These are phyloP conservation scores for Agrocybe pediades DNA, from an alignment of 768 basidiomycete species.

Conservation along the genomic window DNA sequence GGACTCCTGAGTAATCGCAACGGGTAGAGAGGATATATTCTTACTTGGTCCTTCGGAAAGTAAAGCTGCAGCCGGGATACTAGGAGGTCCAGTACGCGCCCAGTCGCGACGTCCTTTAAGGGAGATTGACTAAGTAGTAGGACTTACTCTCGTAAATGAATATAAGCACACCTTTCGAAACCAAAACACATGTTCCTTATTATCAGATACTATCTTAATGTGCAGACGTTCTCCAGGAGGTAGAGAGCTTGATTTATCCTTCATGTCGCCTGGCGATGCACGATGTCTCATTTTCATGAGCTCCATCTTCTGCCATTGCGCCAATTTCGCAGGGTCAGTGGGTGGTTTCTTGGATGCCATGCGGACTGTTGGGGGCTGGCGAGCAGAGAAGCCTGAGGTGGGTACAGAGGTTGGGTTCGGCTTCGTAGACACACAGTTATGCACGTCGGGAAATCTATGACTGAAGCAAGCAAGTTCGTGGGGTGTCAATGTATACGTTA, in stretches of 20 bases:
- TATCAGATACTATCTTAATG: conserved; percentile 42
- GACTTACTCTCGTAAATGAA: background rate
- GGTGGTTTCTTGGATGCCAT: conserved; percentile 35
- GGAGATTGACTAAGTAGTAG: background rate
- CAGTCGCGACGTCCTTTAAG: conserved; percentile 53
- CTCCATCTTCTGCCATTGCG: conserved; percentile 57
- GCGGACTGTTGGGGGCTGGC: background rate
- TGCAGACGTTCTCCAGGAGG: conserved; percentile 61
- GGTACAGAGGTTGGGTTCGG: too few relatives aligned
- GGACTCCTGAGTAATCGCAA: background rate
- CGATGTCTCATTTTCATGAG: conserved; percentile 76
- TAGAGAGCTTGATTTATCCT: conserved; percentile 47
- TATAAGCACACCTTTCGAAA: conserved; percentile 58
- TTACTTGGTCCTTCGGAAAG: conserved; percentile 30
- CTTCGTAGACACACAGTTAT: conserved; percentile 46
- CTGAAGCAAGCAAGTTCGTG: conserved; percentile 33
- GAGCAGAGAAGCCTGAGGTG: background rate
- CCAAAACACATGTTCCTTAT: conserved; percentile 60
- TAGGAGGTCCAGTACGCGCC: conserved; percentile 63
- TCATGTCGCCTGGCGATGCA: conserved; percentile 64
- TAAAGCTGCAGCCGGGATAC: conserved; percentile 34
- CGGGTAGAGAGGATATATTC: conserved; percentile 13
- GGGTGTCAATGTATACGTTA: conserved; percentile 2
- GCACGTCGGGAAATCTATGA: conserved; percentile 68
- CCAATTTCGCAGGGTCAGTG: conserved; percentile 54